Evolutionary conservation across 1,284 basidiomycete species (phyloP).

Genomic region (Pseudozyma flocculosa): DNA sequence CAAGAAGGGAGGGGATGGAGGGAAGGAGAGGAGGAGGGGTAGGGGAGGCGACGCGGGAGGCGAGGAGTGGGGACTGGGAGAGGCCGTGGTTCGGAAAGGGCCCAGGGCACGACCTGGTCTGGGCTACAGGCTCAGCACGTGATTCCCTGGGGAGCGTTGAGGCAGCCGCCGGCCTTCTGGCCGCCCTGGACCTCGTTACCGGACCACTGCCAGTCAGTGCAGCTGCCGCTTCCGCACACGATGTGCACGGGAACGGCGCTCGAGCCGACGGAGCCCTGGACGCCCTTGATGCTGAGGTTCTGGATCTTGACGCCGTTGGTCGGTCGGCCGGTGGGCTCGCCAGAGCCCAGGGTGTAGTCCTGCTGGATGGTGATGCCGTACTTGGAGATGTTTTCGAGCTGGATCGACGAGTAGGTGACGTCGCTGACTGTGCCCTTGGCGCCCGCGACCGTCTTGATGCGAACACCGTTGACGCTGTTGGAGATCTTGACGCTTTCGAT

Average conservation of each 20-base stretch:
- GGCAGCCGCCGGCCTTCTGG: too few relatives aligned
- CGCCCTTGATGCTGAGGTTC: conserved; percentile 12
- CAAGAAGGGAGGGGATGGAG: too few relatives aligned
- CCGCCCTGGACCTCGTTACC: conserved; percentile 9
- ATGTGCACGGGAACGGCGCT: conserved; percentile 10
- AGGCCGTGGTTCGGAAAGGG: too few relatives aligned
- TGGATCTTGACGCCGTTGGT: conserved; percentile 22
- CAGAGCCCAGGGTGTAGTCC: conserved; percentile 24
- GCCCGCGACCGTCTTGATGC: conserved; percentile 21
- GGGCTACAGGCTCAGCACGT: too few relatives aligned
- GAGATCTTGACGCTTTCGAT: conserved; percentile 13
- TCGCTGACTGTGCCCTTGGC: conserved; percentile 21
- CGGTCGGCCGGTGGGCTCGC: conserved; percentile 10
- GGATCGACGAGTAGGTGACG: conserved; percentile 17
- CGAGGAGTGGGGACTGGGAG: too few relatives aligned
- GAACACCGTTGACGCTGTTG: conserved; percentile 14
- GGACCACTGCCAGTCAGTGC: conserved; percentile 13
- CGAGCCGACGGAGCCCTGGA: conserved; percentile 14
- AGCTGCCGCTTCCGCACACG: conserved; percentile 15
- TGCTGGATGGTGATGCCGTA: conserved; percentile 27
- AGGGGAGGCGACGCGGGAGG: too few relatives aligned
- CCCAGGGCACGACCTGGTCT: too few relatives aligned
- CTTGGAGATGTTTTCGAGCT: conserved; percentile 10
- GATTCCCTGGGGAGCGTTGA: too few relatives aligned
- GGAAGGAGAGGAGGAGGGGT: too few relatives aligned